Conservation (phyloP, 106 monocot species). For the Dendrobium catenatum region DNA sequence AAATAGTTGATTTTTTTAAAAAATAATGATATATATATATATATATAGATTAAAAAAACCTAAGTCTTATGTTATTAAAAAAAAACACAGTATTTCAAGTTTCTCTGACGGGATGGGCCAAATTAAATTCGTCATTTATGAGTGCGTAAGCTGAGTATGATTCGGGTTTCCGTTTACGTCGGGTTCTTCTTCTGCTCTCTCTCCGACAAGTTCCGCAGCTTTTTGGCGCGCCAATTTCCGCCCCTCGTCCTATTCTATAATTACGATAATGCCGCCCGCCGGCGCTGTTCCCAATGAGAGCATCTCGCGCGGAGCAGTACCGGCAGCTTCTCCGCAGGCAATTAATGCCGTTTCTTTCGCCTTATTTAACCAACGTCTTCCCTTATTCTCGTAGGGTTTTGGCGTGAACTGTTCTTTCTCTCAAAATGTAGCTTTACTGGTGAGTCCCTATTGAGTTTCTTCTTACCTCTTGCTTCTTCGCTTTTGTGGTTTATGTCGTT, state of each 20-base stretch:
- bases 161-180: slow-evolving; percentile 2
- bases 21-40: no score
- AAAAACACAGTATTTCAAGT: no score
- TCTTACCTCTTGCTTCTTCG: no score
- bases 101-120: no score
- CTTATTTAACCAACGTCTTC: neutral
- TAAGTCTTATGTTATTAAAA: no score
- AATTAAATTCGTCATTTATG: no score
- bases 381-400: neutral
- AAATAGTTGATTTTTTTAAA: no score
- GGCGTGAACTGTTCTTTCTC: neutral
- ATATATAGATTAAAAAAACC: no score
- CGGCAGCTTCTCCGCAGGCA: neutral
- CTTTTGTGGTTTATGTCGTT: neutral
- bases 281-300: slow-evolving; percentile 6
- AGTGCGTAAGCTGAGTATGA: neutral
- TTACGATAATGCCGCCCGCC: neutral
- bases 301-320: neutral
- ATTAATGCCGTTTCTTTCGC: neutral
- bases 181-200: neutral
- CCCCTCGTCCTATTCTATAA: neutral
- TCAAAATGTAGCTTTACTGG: neutral
- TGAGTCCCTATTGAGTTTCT: neutral
- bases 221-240: neutral
- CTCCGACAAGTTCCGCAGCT: neutral